These are phyloP conservation scores for Candida krabiensis DNA, from an alignment of 805 yeast species.

Conservation along the genomic window DNA sequence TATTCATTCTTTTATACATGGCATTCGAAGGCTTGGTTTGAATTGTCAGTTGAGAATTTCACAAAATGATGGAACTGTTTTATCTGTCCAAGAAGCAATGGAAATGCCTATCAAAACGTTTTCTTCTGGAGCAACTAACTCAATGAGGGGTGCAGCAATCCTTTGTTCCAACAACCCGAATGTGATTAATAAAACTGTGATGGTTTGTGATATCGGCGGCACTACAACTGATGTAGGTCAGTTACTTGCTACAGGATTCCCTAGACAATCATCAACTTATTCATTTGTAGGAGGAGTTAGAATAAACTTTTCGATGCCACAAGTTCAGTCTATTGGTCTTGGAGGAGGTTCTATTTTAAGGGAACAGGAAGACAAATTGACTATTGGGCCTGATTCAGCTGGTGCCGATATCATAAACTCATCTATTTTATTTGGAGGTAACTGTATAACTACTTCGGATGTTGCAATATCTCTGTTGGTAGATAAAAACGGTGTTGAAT, in stretches of 20 bases:
- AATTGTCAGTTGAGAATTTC: conserved; percentile 37
- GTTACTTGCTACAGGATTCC: conserved; percentile 42
- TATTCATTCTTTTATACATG: conserved; percentile 35
- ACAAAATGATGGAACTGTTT: conserved; percentile 47
- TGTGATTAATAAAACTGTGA: conserved; percentile 34
- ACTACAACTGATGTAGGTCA: conserved; percentile 48
- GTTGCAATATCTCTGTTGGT: conserved; percentile 33
- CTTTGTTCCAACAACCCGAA: conserved; percentile 34
- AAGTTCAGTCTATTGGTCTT: conserved; percentile 44
- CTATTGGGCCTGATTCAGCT: conserved; percentile 47
- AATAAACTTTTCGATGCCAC: conserved; percentile 49
- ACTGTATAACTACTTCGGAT: conserved; percentile 39
- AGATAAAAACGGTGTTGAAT: conserved; percentile 25
- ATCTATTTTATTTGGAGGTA: conserved; percentile 42
- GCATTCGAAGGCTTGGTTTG: conserved; percentile 34
- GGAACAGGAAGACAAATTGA: conserved; percentile 15
- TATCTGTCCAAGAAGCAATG: conserved; percentile 37
- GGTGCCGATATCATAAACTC: conserved; percentile 38
- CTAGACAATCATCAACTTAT: conserved; percentile 42
- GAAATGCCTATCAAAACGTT: conserved; percentile 42
- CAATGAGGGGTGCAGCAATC: conserved; percentile 45
- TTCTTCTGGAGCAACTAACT: conserved; percentile 46
- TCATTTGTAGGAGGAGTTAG: conserved; percentile 46
- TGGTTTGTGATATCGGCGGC: conserved; percentile 46
- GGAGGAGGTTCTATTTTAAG: conserved; percentile 49